Base-by-base conservation (phyloP, 371 early-diverging fungal species). In the Mortierella sp. region DNA sequence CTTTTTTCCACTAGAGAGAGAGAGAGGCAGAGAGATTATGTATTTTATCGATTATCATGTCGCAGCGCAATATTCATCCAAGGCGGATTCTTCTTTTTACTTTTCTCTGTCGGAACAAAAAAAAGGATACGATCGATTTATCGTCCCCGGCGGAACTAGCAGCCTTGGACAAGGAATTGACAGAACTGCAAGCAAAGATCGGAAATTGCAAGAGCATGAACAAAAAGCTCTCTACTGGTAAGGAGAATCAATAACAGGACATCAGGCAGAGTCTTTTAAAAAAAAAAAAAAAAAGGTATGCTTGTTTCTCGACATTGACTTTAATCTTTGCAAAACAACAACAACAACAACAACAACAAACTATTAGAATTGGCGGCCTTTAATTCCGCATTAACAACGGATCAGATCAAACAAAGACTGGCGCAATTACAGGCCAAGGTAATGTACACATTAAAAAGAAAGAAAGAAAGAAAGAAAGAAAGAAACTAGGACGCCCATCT, bases 61-160 rank as follows among this genome's bases (percentile, higher is more conserved):
- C 55, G 3, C 26, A 26, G 4, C 15, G 26, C 3, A 55, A 23
- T 55, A 14, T 3, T 6, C 19, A n/a, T n/a, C n/a, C n/a, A n/a
- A n/a, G n/a, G n/a, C 9, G 37, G 37, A 37, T 9, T 19, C 5
- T 19, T 6, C 25, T 19, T 5, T 5, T 5, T 2, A 14, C 15
- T 15, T 21, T 55, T 26, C 23, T 55, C 23, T 55, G 16, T 50
- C 50, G 50, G 21, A 21, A 14, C 6, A 15, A 16, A 68, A 14
- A 7, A 15, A 16, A 68, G 68, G 76, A 70, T 21, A 76, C 68
- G 9, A 72, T 77, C 16, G 69, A 72, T 6, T 56, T 63, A 18
- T 51, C 72, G 5, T 51, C 68, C 0, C 66, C 72, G 16, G 69
- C 68, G 18, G 72, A 77, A 44, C 50, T 77, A 18, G 72, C 56